Evolutionary conservation across 805 yeast species (phyloP).

Genomic region (Spathaspora hagerdaliae): DNA sequence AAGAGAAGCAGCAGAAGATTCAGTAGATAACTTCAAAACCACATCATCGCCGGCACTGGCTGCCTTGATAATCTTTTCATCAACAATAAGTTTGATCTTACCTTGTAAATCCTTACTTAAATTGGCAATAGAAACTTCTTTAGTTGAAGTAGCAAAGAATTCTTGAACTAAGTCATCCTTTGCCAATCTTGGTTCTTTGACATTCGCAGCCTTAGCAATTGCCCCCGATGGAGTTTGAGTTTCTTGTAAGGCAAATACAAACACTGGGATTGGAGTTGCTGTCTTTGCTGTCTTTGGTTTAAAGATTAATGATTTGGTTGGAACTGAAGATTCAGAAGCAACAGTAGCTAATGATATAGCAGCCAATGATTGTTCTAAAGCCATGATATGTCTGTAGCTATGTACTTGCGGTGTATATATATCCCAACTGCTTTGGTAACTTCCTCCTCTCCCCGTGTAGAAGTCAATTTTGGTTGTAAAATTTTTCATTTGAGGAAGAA

Average conservation of each 20-base stretch:
- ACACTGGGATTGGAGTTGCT: conserved; percentile 72
- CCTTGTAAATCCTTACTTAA: conserved; percentile 43
- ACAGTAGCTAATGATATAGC: conserved; percentile 60
- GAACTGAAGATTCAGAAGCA: conserved; percentile 34
- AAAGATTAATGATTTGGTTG: conserved; percentile 76
- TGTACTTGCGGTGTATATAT: background rate
- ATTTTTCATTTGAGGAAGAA: too few relatives aligned
- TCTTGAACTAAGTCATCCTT: conserved; percentile 71
- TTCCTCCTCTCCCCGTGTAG: too few relatives aligned
- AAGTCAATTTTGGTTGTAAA: too few relatives aligned
- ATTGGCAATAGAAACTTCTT: conserved; percentile 59
- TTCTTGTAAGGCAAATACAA: conserved; percentile 69
- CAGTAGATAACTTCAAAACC: conserved; percentile 46
- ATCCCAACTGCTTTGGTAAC: background rate
- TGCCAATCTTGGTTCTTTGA: conserved; percentile 86
- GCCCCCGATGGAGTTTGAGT: conserved; percentile 66
- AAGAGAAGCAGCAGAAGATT: conserved; percentile 48
- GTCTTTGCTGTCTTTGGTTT: conserved; percentile 89
- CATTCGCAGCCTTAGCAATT: conserved; percentile 63
- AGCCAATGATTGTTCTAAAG: conserved; percentile 65
- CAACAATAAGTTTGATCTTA: conserved; percentile 59
- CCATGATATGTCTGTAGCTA: conserved; percentile 43
- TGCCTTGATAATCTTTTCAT: conserved; percentile 42
- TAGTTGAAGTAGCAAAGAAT: conserved; percentile 54
- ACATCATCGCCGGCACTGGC: conserved; percentile 27